Base-by-base conservation (phyloP, 768 basidiomycete genomes). In the Phlegmacium glaucopus region DNA sequence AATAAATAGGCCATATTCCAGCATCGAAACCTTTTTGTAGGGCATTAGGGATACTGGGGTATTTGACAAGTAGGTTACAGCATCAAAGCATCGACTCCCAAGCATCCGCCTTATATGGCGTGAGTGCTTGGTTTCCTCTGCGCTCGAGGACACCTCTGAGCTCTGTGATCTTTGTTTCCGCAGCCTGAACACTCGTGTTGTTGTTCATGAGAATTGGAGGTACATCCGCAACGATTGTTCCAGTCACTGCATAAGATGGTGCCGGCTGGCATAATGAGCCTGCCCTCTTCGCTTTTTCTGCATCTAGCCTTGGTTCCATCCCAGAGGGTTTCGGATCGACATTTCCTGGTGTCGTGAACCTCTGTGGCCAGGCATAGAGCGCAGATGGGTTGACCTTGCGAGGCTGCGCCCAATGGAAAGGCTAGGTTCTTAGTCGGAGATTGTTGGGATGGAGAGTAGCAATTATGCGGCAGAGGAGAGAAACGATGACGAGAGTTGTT, bases 161-260 rank as follows among this genome's bases (percentile, higher is more conserved):
- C 74, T 25, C 75, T 66, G 38, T 78, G 72, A 27, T 35, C 30
- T 35, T 53, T 6, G 0, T 50, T 42, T 28, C 70, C 67, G 41
- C 76, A 76, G 1, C 76, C 73, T 34, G 72, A 74, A 60, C 74
- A 77, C 9, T 64, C 42, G 59, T 77, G 74, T 0, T 44, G 40
- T 25, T 53, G 29, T 10, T 53, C 44, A 52, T 70, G 64, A 4
- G 47, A 43, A 13, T 29, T 50, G 34, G 34, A 49, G 2, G 15
- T 27, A 52, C 71, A 76, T 0, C 68, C 63, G 13, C 22, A 27
- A 0, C 46, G 17, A 0, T 32, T 17, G 34, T 77, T 67, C 63
- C 61, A 77, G 28, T 69, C 53, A 35, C 56, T 43, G 55, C 74
- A 76, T 6, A 75, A 35, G 6, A 48, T 28, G 6, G 36, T 39